phyloP scores from a whole-genome alignment of 2,329 filamentous ascomycete species.

The Trichoderma asperellum region DNA sequence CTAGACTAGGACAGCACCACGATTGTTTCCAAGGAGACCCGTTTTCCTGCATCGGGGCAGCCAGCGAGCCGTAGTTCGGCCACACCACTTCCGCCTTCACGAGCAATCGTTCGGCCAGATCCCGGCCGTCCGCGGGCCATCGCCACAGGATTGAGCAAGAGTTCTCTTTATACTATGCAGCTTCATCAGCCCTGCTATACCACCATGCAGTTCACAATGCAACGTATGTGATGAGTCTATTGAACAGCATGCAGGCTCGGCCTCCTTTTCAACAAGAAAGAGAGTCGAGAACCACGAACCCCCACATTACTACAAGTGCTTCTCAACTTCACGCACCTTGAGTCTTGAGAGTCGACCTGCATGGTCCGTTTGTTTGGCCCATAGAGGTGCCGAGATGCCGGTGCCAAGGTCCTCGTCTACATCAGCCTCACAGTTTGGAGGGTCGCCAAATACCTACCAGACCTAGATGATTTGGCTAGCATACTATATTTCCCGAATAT shows the following conservation, averaged over 20 bases:
- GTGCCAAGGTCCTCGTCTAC: slow-evolving; percentile 3
- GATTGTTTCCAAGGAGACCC: neutral
- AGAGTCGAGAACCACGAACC: neutral
- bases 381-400: slow-evolving; percentile 11
- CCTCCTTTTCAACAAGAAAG: neutral
- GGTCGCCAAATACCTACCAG: neutral
- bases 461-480: neutral
- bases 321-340: neutral
- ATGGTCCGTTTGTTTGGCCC: neutral
- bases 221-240: slow-evolving; percentile 8
- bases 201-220: slow-evolving; percentile 10
- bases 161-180: neutral
- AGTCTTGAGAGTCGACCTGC: neutral
- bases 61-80: slow-evolving; percentile 4
- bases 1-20: slow-evolving; percentile 3
- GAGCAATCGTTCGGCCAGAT: slow-evolving; percentile 7
- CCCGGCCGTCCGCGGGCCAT: slow-evolving; percentile 8
- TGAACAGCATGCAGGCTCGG: neutral
- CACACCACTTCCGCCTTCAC: neutral
- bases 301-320: neutral
- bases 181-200: neutral
- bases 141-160: neutral
- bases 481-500: slow-evolving; percentile 9
- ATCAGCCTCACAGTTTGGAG: slow-evolving; percentile 5
- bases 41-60: slow-evolving; percentile 9